Conservation (phyloP, 208 protist species). For the Naegleria lovaniensis region DNA sequence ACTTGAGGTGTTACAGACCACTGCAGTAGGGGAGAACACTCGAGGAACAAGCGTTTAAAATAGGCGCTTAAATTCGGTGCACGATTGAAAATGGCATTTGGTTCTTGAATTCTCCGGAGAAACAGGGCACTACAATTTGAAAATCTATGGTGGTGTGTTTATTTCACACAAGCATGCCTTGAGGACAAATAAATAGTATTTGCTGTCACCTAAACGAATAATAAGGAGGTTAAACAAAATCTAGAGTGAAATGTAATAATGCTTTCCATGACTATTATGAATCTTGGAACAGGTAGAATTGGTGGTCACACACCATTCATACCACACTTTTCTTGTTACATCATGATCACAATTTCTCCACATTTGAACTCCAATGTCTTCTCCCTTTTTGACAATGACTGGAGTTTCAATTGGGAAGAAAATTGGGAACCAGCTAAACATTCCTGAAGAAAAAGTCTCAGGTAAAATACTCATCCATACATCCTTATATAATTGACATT, state of each 20-base stretch:
- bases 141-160: too few species aligned
- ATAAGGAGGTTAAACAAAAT: too few species aligned
- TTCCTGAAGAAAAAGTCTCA: slow-evolving; percentile 45
- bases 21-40: too few species aligned
- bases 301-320: slow-evolving; percentile 67
- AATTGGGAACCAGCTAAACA: slow-evolving; percentile 84
- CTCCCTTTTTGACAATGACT: slow-evolving; percentile 43
- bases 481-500: slow-evolving; percentile 62
- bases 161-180: too few species aligned
- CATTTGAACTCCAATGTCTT: slow-evolving; percentile 40
- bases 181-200: too few species aligned
- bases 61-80: too few species aligned
- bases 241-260: neutral
- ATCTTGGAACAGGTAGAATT: neutral
- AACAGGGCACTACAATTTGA: too few species aligned
- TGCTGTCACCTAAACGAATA: too few species aligned
- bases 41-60: too few species aligned
- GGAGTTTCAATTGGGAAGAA: slow-evolving; percentile 61
- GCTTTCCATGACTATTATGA: neutral
- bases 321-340: slow-evolving; percentile 61
- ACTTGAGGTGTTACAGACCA: too few species aligned
- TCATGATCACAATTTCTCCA: slow-evolving; percentile 30
- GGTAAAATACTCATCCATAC: slow-evolving; percentile 55
- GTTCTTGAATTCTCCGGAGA: too few species aligned
- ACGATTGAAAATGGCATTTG: too few species aligned